Conservation (phyloP, 2,329 filamentous ascomycete genomes). For the Fusarium denticulatum region DNA sequence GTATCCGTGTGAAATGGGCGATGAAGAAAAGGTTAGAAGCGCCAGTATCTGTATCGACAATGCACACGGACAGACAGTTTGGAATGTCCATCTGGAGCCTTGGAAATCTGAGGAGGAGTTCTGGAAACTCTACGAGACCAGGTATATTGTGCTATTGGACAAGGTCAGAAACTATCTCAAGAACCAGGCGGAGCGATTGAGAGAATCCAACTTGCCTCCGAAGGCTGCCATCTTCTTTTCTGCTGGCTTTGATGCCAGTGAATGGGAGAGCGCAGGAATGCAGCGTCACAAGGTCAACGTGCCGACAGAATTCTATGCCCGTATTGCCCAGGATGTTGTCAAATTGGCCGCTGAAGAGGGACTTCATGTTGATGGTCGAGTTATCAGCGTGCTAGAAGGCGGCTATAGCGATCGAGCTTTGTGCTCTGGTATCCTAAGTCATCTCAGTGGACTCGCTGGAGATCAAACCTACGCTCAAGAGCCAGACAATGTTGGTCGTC, state of each 20-base stretch:
- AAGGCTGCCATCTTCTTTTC: slow-evolving; percentile 94
- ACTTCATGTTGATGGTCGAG: slow-evolving; percentile 79
- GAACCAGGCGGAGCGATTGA: slow-evolving; percentile 74
- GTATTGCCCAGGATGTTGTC: slow-evolving; percentile 86
- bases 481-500: slow-evolving; percentile 51
- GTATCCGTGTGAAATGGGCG: slow-evolving; percentile 94
- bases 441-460: slow-evolving; percentile 83
- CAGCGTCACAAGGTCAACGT: slow-evolving; percentile 96
- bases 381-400: slow-evolving; percentile 94
- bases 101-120: slow-evolving; percentile 89
- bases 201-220: slow-evolving; percentile 67
- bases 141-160: slow-evolving; percentile 79
- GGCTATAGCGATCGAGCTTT: slow-evolving; percentile 95
- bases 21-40: slow-evolving; percentile 90
- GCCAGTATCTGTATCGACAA: slow-evolving; percentile 95
- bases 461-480: slow-evolving; percentile 56
- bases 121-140: slow-evolving; percentile 85
- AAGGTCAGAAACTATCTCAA: slow-evolving; percentile 84
- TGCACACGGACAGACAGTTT: slow-evolving; percentile 91
- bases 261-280: slow-evolving; percentile 93
- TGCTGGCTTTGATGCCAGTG: slow-evolving; percentile 95
- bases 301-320: slow-evolving; percentile 94
- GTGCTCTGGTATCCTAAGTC: slow-evolving; percentile 87
- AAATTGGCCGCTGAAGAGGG: slow-evolving; percentile 82
- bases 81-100: slow-evolving; percentile 92